phyloP scores from a whole-genome alignment of 2,329 filamentous ascomycete genomes.

The Neonectria magnoliae region DNA sequence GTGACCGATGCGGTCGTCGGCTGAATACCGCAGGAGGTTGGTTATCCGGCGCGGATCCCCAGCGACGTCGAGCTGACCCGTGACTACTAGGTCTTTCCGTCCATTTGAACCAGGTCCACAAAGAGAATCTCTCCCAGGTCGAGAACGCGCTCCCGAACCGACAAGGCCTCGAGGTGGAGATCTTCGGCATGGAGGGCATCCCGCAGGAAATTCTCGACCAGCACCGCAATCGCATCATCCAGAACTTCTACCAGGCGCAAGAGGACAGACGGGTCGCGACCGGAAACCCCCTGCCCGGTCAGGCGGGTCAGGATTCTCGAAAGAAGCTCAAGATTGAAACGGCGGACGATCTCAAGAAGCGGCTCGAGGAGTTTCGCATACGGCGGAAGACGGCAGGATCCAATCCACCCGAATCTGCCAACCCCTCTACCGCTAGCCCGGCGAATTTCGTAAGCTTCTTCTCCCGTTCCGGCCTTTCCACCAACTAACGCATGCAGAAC shows the following conservation, averaged over 20 bases:
- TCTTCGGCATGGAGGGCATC: conserved; percentile 98
- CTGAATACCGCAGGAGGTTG: conserved; percentile 94
- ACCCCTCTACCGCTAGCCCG: conserved; percentile 56
- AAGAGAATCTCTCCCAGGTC: conserved; percentile 86
- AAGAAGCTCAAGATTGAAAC: conserved; percentile 80
- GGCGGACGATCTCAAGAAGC: conserved; percentile 80
- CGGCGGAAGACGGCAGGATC: conserved; percentile 68
- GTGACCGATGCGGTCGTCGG: conserved; percentile 86
- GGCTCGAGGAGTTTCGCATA: conserved; percentile 80
- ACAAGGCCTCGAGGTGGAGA: conserved; percentile 88
- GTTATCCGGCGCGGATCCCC: conserved; percentile 36
- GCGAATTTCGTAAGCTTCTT: conserved; percentile 66
- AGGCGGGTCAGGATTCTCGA: conserved; percentile 69
- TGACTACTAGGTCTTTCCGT: conserved; percentile 81
- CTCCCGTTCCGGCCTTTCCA: neutral
- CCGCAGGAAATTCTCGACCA: conserved; percentile 84
- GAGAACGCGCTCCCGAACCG: conserved; percentile 93
- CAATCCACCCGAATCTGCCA: conserved; percentile 56
- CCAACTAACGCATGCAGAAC: conserved; percentile 46
- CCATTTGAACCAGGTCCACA: conserved; percentile 98
- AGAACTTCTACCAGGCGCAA: conserved; percentile 86
- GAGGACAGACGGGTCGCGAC: conserved; percentile 83
- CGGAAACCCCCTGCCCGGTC: conserved; percentile 81
- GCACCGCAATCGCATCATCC: conserved; percentile 87
- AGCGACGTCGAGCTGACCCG: conserved; percentile 25